A percentile compares a stretch with the other conserved stretches of the same genome.
phyloP scores from a whole-genome alignment of 352 stramenopile genomes.

The Thraustotheca clavata region DNA sequence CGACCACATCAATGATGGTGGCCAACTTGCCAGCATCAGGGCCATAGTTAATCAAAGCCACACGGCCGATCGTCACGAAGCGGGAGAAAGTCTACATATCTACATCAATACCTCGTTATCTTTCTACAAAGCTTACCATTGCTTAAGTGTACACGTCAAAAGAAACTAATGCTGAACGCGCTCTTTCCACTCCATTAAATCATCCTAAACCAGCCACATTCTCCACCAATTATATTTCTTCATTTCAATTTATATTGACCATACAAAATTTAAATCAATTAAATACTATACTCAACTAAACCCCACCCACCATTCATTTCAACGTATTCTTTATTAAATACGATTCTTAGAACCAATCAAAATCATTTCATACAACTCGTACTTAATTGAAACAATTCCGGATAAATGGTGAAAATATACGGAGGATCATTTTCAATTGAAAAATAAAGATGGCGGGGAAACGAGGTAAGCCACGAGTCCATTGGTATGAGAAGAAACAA shows the following conservation, averaged over 20 bases:
- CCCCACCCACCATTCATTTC: slow-evolving; percentile 10
- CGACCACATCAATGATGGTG: slow-evolving; percentile 99
- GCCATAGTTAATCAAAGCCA: slow-evolving; percentile 99
- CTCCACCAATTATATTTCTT: slow-evolving; percentile 12
- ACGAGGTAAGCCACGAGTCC: background rate
- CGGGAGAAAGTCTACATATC: slow-evolving; percentile 94
- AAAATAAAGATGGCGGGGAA: slow-evolving; percentile 9
- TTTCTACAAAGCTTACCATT: slow-evolving; percentile 14
- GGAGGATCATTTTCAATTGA: background rate
- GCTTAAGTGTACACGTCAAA: slow-evolving; percentile 24
- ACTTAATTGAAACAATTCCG: background rate
- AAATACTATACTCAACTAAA: background rate
- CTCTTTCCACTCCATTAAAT: background rate
- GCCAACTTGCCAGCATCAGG: slow-evolving; percentile 95
- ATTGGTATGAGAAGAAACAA: slow-evolving; percentile 55
- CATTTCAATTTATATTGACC: slow-evolving; percentile 4
- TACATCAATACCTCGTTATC: background rate
- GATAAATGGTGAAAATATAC: background rate
- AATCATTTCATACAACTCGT: too few species aligned
- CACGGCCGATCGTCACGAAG: slow-evolving; percentile 99
- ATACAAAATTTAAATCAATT: slow-evolving; percentile 1
- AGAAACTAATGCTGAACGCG: slow-evolving; percentile 11
- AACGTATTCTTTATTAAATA: background rate
- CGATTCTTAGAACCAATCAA: too few species aligned
- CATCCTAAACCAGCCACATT: slow-evolving; percentile 19